These are phyloP conservation scores for Toxicodendron radicans DNA, from an alignment of 345 rosid species.

Conservation along the genomic window DNA sequence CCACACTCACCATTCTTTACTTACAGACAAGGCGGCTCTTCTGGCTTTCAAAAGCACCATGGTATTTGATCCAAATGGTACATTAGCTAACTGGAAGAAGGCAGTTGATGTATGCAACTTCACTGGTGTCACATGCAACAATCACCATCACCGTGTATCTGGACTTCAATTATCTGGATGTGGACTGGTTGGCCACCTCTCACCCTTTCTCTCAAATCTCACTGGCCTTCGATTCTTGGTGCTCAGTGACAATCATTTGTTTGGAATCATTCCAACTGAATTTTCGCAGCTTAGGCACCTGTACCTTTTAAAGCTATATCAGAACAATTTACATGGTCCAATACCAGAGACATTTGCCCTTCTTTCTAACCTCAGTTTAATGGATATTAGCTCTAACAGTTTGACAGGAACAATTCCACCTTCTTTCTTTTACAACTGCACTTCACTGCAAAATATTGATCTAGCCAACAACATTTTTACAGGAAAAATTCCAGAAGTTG, in stretches of 20 bases:
- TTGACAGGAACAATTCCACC: constrained; percentile 40
- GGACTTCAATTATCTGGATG: constrained; percentile 25
- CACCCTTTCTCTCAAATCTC: constrained; percentile 48
- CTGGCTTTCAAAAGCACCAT: constrained; percentile 42
- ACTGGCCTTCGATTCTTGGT: constrained; percentile 34
- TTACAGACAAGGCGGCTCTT: constrained; percentile 45
- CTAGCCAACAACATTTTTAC: constrained; percentile 38
- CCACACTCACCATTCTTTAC: constrained; percentile 31
- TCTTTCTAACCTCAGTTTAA: constrained; percentile 28
- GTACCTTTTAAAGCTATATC: constrained; percentile 16
- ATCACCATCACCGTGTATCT: constrained; percentile 31
- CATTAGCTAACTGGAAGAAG: constrained; percentile 43
- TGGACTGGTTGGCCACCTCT: constrained; percentile 33
- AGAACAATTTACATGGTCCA: constrained; percentile 36
- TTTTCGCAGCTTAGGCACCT: constrained; percentile 46
- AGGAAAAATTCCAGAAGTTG: constrained; percentile 59
- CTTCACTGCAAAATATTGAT: constrained; percentile 36
- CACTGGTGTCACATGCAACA: constrained; percentile 40
- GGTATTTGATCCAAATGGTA: constrained; percentile 30
- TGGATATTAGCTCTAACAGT: constrained; percentile 26
- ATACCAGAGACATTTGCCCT: constrained; percentile 36
- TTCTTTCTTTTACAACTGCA: constrained; percentile 49
- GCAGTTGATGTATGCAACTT: constrained; percentile 42
- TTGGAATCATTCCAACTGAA: constrained; percentile 40
- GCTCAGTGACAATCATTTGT: constrained; percentile 39